phyloP scores from a whole-genome alignment of 495 filamentous ascomycete genomes.

The Melanomma pulvis-pyrius region DNA sequence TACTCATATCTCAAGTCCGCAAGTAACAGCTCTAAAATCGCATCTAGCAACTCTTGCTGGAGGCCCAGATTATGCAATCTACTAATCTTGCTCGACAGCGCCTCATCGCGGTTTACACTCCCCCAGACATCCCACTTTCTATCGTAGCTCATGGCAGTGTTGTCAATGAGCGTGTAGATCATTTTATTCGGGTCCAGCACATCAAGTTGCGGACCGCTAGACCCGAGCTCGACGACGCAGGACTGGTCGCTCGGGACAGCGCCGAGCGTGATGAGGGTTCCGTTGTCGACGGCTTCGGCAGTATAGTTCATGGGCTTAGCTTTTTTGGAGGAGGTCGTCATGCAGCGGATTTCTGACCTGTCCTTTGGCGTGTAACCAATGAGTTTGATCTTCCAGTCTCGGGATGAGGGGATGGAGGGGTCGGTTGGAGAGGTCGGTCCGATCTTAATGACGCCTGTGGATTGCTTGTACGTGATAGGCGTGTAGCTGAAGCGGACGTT shows the following conservation, averaged over 20 bases:
- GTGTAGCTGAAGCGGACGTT: conserved; percentile 33
- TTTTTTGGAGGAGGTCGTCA: conserved; percentile 23
- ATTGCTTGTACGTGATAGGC: conserved; percentile 38
- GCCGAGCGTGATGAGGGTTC: conserved; percentile 20
- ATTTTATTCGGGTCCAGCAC: conserved; percentile 22
- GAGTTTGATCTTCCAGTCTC: conserved; percentile 32
- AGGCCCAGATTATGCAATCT: conserved; percentile 30
- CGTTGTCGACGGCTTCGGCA: conserved; percentile 24
- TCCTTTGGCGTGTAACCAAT: conserved; percentile 17
- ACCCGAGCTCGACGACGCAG: conserved; percentile 28
- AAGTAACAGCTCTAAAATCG: conserved; percentile 32
- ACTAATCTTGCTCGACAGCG: conserved; percentile 22
- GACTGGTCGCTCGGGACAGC: conserved; percentile 16
- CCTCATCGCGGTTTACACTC: conserved; percentile 6
- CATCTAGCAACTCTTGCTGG: conserved; percentile 29
- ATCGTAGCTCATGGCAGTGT: conserved; percentile 28
- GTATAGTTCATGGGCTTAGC: conserved; percentile 16
- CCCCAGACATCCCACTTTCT: conserved; percentile 24
- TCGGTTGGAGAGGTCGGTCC: conserved; percentile 30
- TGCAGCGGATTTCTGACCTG: conserved; percentile 21
- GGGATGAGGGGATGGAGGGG: conserved; percentile 31
- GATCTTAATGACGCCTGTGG: conserved; percentile 30
- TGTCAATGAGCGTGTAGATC: conserved; percentile 21
- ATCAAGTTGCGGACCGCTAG: conserved; percentile 30
- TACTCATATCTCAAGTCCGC: conserved; percentile 34